A percentile compares a stretch with the other conserved stretches of the same genome.
Conservation (phyloP, 139 green algal genomes). For the Chlamydomonas sphaeroides region DNA sequence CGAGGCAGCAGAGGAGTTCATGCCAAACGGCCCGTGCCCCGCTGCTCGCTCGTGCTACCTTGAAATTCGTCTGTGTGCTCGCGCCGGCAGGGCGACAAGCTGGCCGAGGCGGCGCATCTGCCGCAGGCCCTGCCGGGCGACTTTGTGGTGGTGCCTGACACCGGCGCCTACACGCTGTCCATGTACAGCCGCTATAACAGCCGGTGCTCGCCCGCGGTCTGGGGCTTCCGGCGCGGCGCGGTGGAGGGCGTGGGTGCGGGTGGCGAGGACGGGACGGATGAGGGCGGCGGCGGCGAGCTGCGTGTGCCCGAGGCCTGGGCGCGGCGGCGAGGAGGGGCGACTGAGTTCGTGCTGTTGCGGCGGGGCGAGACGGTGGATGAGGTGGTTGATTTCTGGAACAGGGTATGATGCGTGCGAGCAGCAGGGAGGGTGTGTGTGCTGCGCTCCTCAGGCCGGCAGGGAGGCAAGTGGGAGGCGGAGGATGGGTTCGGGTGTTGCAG, state of each 20-base stretch:
- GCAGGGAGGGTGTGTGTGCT: too few relatives aligned
- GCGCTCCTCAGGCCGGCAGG: too few relatives aligned
- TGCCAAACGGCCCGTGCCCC: too few relatives aligned
- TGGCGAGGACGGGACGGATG: not conserved
- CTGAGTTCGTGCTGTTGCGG: slow-evolving; percentile 38
- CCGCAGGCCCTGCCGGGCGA: slow-evolving; percentile 39
- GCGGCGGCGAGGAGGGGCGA: not conserved
- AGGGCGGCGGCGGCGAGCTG: not conserved
- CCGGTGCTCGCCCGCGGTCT: slow-evolving; percentile 48
- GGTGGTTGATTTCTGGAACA: slow-evolving; percentile 56
- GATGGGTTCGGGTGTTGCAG: too few relatives aligned
- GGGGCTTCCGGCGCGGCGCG: slow-evolving; percentile 18
- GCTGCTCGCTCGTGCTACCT: too few relatives aligned
- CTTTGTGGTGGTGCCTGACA: slow-evolving; percentile 47
- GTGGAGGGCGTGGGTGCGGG: not conserved
- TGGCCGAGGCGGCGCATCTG: slow-evolving; percentile 43
- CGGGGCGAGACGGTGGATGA: slow-evolving; percentile 46
- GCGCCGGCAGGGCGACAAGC: too few relatives aligned
- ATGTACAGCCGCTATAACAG: slow-evolving; percentile 61
- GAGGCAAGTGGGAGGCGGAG: too few relatives aligned
- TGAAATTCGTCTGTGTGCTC: too few relatives aligned
- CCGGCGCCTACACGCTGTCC: slow-evolving; percentile 52
- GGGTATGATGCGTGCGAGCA: too few relatives aligned
- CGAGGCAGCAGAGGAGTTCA: too few relatives aligned
- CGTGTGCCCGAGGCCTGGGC: too few relatives aligned